Conservation (phyloP, 192 early-diverging fungal genomes). For the Backusella psychrophila region DNA sequence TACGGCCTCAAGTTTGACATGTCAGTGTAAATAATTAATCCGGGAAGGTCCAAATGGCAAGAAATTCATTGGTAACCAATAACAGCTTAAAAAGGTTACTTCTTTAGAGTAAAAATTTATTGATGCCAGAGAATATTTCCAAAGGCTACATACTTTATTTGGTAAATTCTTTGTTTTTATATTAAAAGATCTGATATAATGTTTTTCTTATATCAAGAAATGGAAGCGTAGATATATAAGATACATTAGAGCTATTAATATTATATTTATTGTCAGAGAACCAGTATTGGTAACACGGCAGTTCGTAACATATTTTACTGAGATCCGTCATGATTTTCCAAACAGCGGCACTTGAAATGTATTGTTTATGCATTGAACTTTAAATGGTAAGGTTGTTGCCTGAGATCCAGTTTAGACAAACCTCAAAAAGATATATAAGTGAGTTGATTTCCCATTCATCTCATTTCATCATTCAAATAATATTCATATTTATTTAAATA, state of each 20-base stretch:
- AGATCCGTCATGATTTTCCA: not conserved
- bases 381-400: not conserved
- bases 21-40: not conserved
- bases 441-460: not conserved
- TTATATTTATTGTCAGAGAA: not conserved
- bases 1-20: not conserved
- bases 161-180: not conserved
- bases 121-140: too few relatives aligned
- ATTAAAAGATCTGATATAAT: not conserved
- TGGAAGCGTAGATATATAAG: not conserved
- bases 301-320: not conserved
- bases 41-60: not conserved
- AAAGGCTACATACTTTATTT: not conserved
- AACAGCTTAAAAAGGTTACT: not conserved
- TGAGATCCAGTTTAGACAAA: not conserved
- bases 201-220: not conserved
- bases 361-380: not conserved
- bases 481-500: not conserved
- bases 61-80: not conserved
- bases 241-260: not conserved
- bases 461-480: not conserved
- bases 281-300: not conserved
- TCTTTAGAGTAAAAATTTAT: not conserved
- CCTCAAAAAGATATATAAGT: not conserved
- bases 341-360: not conserved